Conservation (phyloP, 768 basidiomycete species). For the Hortiboletus campestris region DNA sequence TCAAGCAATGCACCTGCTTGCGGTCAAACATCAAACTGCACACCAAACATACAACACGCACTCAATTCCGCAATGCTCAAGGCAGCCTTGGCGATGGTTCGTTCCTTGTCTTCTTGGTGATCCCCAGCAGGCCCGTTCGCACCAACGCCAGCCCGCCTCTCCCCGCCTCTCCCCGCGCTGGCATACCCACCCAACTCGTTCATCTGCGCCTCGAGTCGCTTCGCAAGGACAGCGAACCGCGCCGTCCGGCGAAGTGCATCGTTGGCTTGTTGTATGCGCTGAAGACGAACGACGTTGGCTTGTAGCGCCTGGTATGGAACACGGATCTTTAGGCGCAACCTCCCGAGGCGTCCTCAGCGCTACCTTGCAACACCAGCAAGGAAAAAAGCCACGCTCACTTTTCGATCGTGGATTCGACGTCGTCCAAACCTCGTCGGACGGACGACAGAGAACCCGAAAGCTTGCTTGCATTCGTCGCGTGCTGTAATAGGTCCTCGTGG, state of each 20-base stretch:
- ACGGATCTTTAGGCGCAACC: slow-evolving; percentile 84
- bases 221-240: slow-evolving; percentile 79
- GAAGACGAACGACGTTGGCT: slow-evolving; percentile 65
- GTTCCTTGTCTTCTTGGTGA: slow-evolving; percentile 76
- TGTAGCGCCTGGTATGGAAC: slow-evolving; percentile 77
- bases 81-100: slow-evolving; percentile 91
- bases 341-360: slow-evolving; percentile 26
- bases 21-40: slow-evolving; percentile 3
- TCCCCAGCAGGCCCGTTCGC: slow-evolving; percentile 26
- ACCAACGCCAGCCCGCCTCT: background rate
- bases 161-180: background rate
- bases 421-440: slow-evolving; percentile 67
- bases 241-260: slow-evolving; percentile 82
- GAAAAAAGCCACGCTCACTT: slow-evolving; percentile 48
- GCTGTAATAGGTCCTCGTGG: slow-evolving; percentile 77
- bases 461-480: slow-evolving; percentile 73
- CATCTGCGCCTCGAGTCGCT: slow-evolving; percentile 86
- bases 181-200: slow-evolving; percentile 46
- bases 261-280: slow-evolving; percentile 77
- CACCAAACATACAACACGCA: slow-evolving; percentile 36
- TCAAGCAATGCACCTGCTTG: slow-evolving; percentile 51
- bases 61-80: slow-evolving; percentile 89
- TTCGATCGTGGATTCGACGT: slow-evolving; percentile 73
- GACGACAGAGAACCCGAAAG: slow-evolving; percentile 67
- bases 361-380: background rate